Conservation (phyloP, 148 eudicot genomes). For the Diospyros kaki region DNA sequence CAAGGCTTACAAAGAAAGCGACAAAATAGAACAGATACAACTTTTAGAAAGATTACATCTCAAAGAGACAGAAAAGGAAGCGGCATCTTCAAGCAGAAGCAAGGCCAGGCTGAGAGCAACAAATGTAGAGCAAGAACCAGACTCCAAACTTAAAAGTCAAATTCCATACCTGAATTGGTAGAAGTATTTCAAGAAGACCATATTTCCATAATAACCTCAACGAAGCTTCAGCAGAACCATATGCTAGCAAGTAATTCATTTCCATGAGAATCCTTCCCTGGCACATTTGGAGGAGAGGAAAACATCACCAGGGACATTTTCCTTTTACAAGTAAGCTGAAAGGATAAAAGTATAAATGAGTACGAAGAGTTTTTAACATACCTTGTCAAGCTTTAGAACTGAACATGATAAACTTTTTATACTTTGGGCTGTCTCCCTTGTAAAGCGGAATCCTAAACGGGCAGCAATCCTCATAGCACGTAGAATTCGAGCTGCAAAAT, state of each 20-base stretch:
- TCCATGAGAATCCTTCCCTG: conserved; percentile 87
- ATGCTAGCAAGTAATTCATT: conserved; percentile 92
- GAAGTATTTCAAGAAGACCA: conserved; percentile 69
- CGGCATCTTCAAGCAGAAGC: no score
- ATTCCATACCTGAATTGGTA: conserved; percentile 75
- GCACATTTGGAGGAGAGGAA: neutral
- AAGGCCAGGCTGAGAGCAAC: no score
- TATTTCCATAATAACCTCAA: conserved; percentile 77
- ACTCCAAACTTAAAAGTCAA: conserved; percentile 1
- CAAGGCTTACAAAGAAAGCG: no score
- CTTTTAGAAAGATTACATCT: no score
- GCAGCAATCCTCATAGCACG: conserved; percentile 90
- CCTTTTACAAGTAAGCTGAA: neutral
- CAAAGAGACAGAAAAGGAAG: no score
- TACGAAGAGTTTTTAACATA: conserved; percentile 18
- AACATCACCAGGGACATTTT: neutral
- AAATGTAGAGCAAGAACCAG: neutral
- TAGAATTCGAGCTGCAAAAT: conserved; percentile 73
- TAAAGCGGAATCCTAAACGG: conserved; percentile 64
- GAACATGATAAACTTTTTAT: conserved; percentile 45
- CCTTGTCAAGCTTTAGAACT: conserved; percentile 70
- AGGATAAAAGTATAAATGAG: neutral
- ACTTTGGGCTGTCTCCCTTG: conserved; percentile 48
- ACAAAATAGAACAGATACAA: no score
- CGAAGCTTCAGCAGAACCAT: conserved; percentile 93